Evolutionary conservation across 345 rosid genomes (phyloP).

Genomic region (Streptanthus diversifolius): DNA sequence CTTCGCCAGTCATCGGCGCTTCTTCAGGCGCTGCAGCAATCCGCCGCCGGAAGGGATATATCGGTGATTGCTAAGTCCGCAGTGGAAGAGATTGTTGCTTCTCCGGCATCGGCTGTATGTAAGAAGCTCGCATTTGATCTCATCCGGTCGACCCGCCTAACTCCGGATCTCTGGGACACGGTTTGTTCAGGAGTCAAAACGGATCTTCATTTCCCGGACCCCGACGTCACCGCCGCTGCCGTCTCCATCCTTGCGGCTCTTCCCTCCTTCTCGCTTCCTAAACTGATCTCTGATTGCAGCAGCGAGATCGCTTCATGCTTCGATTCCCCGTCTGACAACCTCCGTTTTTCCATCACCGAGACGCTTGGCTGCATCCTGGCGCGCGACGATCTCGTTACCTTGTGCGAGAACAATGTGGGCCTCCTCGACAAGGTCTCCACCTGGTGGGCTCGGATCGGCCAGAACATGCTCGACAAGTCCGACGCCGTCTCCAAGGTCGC

Average conservation of each 20-base stretch:
- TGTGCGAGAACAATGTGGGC: constrained; percentile 79
- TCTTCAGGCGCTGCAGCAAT: constrained; percentile 92
- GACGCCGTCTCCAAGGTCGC: constrained; percentile 89
- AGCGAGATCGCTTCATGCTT: constrained; percentile 75
- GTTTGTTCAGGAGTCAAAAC: constrained; percentile 72
- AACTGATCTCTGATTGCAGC: constrained; percentile 66
- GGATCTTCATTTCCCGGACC: constrained; percentile 92
- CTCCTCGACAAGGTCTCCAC: constrained; percentile 75
- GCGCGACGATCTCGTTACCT: constrained; percentile 82
- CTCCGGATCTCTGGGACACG: constrained; percentile 94
- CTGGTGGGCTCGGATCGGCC: constrained; percentile 88
- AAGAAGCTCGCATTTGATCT: constrained; percentile 95
- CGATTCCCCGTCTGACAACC: constrained; percentile 66
- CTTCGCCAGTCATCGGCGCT: constrained; percentile 93
- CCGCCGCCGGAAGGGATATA: constrained; percentile 91
- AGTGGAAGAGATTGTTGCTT: constrained; percentile 87
- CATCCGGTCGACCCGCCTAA: constrained; percentile 90
- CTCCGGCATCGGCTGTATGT: constrained; percentile 95
- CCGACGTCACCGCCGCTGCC: constrained; percentile 90
- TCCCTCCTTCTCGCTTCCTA: constrained; percentile 77
- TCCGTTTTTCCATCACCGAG: constrained; percentile 82
- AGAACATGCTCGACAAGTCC: constrained; percentile 78
- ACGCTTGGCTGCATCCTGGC: constrained; percentile 89
- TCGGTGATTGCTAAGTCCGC: constrained; percentile 89
- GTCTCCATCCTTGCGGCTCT: constrained; percentile 85